Conservation (phyloP, 2,329 filamentous ascomycete genomes). For the Epichloe scottii region DNA sequence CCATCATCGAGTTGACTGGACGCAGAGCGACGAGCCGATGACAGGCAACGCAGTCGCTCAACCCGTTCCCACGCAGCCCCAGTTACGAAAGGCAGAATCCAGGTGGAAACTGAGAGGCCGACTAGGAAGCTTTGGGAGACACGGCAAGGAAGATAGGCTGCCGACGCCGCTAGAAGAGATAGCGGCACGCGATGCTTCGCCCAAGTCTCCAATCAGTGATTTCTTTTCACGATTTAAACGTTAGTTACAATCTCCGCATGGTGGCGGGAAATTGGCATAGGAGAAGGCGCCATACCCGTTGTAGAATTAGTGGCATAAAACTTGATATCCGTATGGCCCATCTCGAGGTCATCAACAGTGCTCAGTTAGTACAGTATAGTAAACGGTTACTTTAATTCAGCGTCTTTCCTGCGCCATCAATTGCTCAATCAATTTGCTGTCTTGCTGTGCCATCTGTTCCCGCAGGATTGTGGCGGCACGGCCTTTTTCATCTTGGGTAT, state of each 20-base stretch:
- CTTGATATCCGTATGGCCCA: constrained; percentile 2
- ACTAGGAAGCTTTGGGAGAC: constrained; percentile 22
- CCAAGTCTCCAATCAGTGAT: constrained; percentile 22
- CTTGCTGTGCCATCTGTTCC: constrained; percentile 32
- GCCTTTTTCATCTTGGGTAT: constrained; percentile 14
- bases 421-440: constrained; percentile 35
- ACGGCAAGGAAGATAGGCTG: constrained; percentile 15
- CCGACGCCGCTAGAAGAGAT: constrained; percentile 8
- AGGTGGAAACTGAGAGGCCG: constrained; percentile 35
- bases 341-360: not conserved
- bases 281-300: constrained; percentile 1
- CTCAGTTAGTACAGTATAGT: constrained; percentile 1
- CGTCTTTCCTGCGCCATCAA: constrained; percentile 33
- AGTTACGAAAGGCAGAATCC: constrained; percentile 33
- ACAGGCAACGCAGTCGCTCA: not conserved
- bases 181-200: constrained; percentile 8
- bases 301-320: constrained; percentile 2
- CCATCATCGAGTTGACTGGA: constrained; percentile 42
- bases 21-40: constrained; percentile 39
- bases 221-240: constrained; percentile 34
- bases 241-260: constrained; percentile 12
- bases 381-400: constrained; percentile 9
- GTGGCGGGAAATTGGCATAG: not conserved
- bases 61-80: constrained; percentile 9
- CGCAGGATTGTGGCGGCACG: constrained; percentile 27